phyloP scores from a whole-genome alignment of 208 protist genomes.

The Crithidia mellificae region DNA sequence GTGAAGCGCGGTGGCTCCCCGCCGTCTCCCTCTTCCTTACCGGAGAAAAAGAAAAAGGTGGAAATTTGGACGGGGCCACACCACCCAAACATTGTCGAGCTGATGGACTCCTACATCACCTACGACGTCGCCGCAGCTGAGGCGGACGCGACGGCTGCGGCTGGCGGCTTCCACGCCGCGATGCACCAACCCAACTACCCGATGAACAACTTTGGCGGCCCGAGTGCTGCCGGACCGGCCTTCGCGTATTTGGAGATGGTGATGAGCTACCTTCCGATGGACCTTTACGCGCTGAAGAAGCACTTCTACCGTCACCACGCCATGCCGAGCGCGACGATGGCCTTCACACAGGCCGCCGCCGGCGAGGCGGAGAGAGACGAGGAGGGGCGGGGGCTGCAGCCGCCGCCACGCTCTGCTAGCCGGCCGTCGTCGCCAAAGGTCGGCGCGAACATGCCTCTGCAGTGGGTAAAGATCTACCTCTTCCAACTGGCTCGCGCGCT shows the following conservation, averaged over 20 bases:
- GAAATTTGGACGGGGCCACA: slow-evolving; percentile 21
- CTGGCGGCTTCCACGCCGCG: slow-evolving; percentile 18
- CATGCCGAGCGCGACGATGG: slow-evolving; percentile 34
- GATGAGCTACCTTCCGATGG: slow-evolving; percentile 98
- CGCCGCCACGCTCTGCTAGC: not conserved
- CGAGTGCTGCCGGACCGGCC: not conserved
- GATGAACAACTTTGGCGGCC: not conserved
- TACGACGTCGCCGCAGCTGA: slow-evolving; percentile 54
- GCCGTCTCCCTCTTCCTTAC: not conserved
- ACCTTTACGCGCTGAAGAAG: slow-evolving; percentile 92
- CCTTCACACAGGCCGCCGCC: not conserved
- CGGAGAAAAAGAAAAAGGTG: slow-evolving; percentile 1
- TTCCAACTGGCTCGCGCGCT: slow-evolving; percentile 98
- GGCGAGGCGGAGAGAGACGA: not conserved
- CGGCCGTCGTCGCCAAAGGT: slow-evolving; percentile 2
- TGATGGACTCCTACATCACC: slow-evolving; percentile 95
- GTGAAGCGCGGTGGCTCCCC: not conserved
- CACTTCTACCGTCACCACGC: slow-evolving; percentile 69
- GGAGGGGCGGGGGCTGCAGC: not conserved
- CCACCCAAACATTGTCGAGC: slow-evolving; percentile 95
- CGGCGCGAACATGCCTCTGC: slow-evolving; percentile 29
- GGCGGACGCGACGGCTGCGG: not conserved
- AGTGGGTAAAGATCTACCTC: slow-evolving; percentile 79
- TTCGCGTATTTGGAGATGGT: slow-evolving; percentile 97
- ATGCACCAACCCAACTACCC: slow-evolving; percentile 14